Percentiles rank a stretch among this genome's conserved stretches.
Evolutionary conservation across 208 protist species (phyloP).

Genomic region (Lotmaria passim): DNA sequence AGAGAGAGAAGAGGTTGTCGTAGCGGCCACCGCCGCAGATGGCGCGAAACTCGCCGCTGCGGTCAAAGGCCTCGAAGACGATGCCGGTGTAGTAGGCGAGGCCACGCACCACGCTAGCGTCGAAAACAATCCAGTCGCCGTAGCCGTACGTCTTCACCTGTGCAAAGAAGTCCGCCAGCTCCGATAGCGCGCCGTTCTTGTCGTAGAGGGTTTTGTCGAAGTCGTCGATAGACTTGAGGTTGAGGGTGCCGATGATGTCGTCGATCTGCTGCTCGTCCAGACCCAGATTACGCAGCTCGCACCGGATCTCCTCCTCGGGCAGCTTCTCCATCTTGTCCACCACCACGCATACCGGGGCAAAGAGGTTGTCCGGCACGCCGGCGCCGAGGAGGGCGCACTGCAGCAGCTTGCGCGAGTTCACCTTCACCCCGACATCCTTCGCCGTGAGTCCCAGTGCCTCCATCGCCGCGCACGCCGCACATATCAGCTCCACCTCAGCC

Average conservation of each 20-base stretch:
- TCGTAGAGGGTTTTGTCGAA: constrained; percentile 65
- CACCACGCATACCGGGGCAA: constrained; percentile 93
- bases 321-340: constrained; percentile 97
- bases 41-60: constrained; percentile 91
- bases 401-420: constrained; percentile 93
- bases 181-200: constrained; percentile 74
- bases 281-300: constrained; percentile 68
- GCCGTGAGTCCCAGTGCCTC: constrained; percentile 79
- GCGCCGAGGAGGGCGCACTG: constrained; percentile 82
- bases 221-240: constrained; percentile 88
- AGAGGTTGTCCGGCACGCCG: constrained; percentile 81
- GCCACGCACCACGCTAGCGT: constrained; percentile 94
- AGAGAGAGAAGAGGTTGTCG: constrained; percentile 94
- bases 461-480: constrained; percentile 85
- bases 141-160: constrained; percentile 93
- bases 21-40: constrained; percentile 96
- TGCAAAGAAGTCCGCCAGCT: constrained; percentile 87
- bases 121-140: constrained; percentile 93
- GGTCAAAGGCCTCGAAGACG: constrained; percentile 96
- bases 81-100: constrained; percentile 97
- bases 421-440: constrained; percentile 93
- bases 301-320: constrained; percentile 81
- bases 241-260: constrained; percentile 77
- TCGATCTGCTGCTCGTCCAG: constrained; percentile 70
- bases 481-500: constrained; percentile 95